Conservation (phyloP, 257 asterid species). For the Paraleonurus japonicus region DNA sequence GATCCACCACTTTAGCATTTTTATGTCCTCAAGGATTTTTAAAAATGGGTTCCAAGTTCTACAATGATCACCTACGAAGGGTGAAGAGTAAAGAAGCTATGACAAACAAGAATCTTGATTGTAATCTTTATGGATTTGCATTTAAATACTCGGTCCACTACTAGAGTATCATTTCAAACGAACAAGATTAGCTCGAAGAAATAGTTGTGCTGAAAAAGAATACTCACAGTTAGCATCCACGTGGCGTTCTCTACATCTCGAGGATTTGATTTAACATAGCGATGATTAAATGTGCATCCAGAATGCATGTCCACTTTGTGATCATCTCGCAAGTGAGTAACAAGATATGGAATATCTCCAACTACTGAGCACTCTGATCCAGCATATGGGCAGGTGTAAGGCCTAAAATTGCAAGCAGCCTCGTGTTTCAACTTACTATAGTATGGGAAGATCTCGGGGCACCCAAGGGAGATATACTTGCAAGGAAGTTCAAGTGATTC, state of each 20-base stretch:
- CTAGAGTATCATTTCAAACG: neutral
- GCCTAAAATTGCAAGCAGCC: slow-evolving; percentile 75
- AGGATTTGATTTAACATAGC: slow-evolving; percentile 87
- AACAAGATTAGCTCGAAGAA: neutral
- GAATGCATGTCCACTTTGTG: slow-evolving; percentile 95
- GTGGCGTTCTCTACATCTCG: slow-evolving; percentile 95
- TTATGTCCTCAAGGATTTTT: neutral
- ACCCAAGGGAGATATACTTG: slow-evolving; percentile 71
- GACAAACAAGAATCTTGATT: neutral
- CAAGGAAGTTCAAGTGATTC: slow-evolving; percentile 93
- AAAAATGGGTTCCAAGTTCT: neutral
- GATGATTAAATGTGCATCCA: slow-evolving; percentile 92
- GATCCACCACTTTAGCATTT: slow-evolving; percentile 9
- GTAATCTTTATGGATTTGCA: neutral
- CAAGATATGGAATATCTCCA: slow-evolving; percentile 78
- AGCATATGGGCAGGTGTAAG: slow-evolving; percentile 85
- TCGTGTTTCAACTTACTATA: slow-evolving; percentile 88
- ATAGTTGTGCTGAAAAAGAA: neutral
- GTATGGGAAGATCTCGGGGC: slow-evolving; percentile 88
- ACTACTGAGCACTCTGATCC: slow-evolving; percentile 82
- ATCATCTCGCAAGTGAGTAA: slow-evolving; percentile 76
- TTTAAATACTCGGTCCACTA: neutral
- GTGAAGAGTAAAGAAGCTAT: slow-evolving; percentile 1
- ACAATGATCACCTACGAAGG: neutral
- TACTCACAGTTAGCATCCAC: slow-evolving; percentile 92